Evolutionary conservation across 2,329 filamentous ascomycete genomes (phyloP).

Genomic region (Paracoccidioides brasiliensis): DNA sequence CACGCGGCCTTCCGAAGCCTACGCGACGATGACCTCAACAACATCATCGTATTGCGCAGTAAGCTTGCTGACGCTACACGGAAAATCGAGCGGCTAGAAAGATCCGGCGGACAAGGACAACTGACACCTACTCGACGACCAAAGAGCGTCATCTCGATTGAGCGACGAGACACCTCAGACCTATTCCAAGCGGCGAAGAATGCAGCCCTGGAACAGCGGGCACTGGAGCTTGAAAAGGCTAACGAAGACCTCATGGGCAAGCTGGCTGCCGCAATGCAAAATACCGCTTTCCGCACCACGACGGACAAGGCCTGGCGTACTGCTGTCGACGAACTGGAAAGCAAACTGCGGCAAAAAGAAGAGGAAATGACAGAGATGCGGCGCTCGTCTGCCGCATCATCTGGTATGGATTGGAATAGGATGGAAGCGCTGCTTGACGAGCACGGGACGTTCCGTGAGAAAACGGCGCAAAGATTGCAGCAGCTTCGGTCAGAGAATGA

Average conservation of each 20-base stretch:
- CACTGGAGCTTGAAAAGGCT: conserved; percentile 29
- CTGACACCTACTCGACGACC: conserved; percentile 15
- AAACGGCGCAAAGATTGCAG: conserved; percentile 24
- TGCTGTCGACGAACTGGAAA: conserved; percentile 1
- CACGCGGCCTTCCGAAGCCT: conserved; percentile 28
- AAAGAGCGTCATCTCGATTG: conserved; percentile 18
- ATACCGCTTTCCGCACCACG: neutral
- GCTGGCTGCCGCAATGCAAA: conserved; percentile 8
- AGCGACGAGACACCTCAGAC: conserved; percentile 23
- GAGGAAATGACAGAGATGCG: conserved; percentile 1
- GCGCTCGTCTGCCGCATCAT: neutral
- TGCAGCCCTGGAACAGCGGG: conserved; percentile 31
- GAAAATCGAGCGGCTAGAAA: conserved; percentile 20
- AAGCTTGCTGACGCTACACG: conserved; percentile 31
- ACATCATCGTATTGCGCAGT: conserved; percentile 26
- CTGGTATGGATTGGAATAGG: conserved; percentile 16
- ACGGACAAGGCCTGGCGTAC: neutral
- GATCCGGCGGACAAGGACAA: conserved; percentile 6
- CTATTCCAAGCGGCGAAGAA: conserved; percentile 31
- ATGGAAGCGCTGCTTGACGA: conserved; percentile 30
- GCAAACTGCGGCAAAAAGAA: conserved; percentile 2
- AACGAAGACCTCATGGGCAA: conserved; percentile 25
- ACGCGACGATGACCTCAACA: conserved; percentile 30
- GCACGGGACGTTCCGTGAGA: conserved; percentile 26
- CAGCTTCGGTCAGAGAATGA: conserved; percentile 30